Conservation (phyloP, 1,284 basidiomycete genomes). For the Pyrrhoderma lamaoense region DNA sequence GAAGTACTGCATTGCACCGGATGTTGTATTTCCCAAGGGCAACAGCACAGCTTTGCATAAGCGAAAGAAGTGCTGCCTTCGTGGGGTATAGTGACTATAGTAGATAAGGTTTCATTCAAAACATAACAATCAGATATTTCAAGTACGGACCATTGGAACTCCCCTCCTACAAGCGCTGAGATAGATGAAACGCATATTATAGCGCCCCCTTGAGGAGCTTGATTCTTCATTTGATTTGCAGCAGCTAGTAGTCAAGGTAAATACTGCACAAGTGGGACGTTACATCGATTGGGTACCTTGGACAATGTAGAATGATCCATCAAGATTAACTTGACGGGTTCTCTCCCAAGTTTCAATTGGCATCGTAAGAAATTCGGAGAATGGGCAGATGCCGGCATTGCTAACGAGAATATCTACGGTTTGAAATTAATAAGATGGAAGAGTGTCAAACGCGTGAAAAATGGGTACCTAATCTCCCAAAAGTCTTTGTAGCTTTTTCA, state of each 20-base stretch:
- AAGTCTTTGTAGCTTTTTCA: constrained; percentile 44
- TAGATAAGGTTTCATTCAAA: background rate
- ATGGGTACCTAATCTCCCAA: constrained; percentile 58
- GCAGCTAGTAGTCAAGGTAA: constrained; percentile 42
- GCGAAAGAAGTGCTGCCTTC: constrained; percentile 70
- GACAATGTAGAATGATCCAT: constrained; percentile 71
- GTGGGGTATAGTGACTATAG: constrained; percentile 73
- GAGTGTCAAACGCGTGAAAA: background rate
- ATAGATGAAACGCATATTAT: constrained; percentile 76
- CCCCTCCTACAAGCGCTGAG: constrained; percentile 73
- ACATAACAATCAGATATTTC: no score
- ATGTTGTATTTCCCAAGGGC: constrained; percentile 72
- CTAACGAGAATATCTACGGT: constrained; percentile 49
- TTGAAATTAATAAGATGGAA: background rate
- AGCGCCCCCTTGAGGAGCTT: constrained; percentile 63
- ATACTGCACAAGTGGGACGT: no score
- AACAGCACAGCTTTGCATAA: constrained; percentile 81
- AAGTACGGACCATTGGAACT: constrained; percentile 49
- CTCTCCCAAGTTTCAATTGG: constrained; percentile 61
- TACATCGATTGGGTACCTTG: constrained; percentile 37
- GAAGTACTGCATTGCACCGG: constrained; percentile 60
- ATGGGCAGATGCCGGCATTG: constrained; percentile 79
- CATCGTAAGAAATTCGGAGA: constrained; percentile 74
- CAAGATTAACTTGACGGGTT: constrained; percentile 69
- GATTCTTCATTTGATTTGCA: constrained; percentile 70